Conservation (phyloP, 2,329 filamentous ascomycete species). For the Botrytis fragariae region DNA sequence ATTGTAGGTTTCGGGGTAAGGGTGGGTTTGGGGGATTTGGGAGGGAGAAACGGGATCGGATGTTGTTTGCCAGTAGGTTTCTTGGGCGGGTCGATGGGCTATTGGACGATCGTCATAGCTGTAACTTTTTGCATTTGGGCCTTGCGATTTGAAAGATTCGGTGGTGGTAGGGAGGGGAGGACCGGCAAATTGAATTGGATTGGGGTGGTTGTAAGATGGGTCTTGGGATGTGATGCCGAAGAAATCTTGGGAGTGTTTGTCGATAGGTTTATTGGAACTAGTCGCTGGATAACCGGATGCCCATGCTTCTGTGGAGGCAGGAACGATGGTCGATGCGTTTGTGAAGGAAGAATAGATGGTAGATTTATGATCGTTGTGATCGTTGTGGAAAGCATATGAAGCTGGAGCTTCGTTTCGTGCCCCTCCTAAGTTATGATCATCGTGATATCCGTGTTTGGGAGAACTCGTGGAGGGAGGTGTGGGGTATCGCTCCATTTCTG, state of each 20-base stretch:
- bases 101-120: neutral
- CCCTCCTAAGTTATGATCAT: neutral
- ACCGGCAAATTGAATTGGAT: neutral
- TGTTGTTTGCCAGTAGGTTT: slow-evolving; percentile 24
- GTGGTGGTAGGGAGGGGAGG: too few relatives aligned
- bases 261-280: neutral
- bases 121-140: neutral
- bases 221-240: slow-evolving; percentile 5
- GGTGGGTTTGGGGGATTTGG: neutral
- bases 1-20: neutral
- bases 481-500: slow-evolving; percentile 9
- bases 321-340: neutral
- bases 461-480: slow-evolving; percentile 9
- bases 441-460: neutral
- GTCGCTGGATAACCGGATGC: neutral
- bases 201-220: neutral
- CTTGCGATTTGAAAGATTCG: neutral
- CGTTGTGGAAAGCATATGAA: neutral
- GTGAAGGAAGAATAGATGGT: neutral
- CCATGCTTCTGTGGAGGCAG: slow-evolving; percentile 1
- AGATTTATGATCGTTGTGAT: neutral
- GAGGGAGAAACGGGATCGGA: slow-evolving; percentile 19
- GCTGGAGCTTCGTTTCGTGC: neutral
- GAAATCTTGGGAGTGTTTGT: neutral
- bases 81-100: slow-evolving; percentile 21